phyloP scores from a whole-genome alignment of 352 stramenopile genomes.

The Pythium biforme region DNA sequence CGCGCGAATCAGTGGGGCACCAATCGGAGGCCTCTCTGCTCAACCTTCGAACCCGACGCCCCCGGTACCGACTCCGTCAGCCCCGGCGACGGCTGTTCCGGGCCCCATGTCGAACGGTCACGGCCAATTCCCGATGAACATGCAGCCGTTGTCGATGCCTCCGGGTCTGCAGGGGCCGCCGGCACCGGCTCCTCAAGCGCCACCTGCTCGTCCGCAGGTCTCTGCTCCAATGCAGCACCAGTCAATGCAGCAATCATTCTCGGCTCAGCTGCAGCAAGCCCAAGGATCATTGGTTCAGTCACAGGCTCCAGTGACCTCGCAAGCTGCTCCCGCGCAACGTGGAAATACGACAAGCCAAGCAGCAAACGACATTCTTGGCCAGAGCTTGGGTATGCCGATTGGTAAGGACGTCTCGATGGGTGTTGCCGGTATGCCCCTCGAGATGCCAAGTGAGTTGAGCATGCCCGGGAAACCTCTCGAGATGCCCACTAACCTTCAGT shows the following conservation, averaged over 20 bases:
- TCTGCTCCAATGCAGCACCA: not conserved
- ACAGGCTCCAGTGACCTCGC: slow-evolving; percentile 4
- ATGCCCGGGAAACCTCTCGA: slow-evolving; percentile 19
- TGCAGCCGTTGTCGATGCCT: slow-evolving; percentile 30
- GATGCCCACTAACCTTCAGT: slow-evolving; percentile 26
- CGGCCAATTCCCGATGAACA: slow-evolving; percentile 13
- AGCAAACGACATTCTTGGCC: slow-evolving; percentile 26
- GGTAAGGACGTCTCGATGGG: slow-evolving; percentile 9
- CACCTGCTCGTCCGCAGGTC: not conserved
- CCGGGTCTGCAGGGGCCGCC: slow-evolving; percentile 14
- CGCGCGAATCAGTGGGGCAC: slow-evolving; percentile 26
- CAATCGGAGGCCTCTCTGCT: not conserved
- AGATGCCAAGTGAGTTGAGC: slow-evolving; percentile 29
- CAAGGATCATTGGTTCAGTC: slow-evolving; percentile 16
- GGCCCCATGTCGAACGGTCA: slow-evolving; percentile 8
- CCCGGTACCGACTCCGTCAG: not conserved
- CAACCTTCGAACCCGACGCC: slow-evolving; percentile 1
- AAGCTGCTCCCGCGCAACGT: slow-evolving; percentile 1
- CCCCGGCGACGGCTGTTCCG: not conserved
- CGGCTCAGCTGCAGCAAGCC: slow-evolving; percentile 22
- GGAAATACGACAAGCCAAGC: slow-evolving; percentile 11
- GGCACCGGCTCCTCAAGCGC: slow-evolving; percentile 1
- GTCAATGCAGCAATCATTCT: slow-evolving; percentile 19
- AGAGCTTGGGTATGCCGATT: slow-evolving; percentile 17
- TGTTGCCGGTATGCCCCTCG: slow-evolving; percentile 18